phyloP scores from a whole-genome alignment of 345 rosid species.

The Hibiscus mutabilis region DNA sequence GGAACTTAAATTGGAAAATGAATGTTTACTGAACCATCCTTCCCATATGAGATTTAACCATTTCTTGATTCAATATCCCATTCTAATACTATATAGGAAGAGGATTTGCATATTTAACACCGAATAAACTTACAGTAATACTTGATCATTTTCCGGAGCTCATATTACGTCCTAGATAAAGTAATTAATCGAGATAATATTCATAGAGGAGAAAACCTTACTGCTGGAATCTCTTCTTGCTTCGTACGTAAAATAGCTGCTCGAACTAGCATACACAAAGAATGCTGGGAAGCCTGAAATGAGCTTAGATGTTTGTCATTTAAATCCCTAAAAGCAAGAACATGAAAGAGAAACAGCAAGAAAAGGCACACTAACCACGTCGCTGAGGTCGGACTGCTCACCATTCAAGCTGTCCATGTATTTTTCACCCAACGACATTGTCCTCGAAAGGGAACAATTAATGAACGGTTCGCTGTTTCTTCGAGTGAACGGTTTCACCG shows the following conservation, averaged over 20 bases:
- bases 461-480: slow-evolving; percentile 59
- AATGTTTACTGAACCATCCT: not conserved
- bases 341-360: slow-evolving; percentile 9
- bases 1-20: not conserved
- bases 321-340: not conserved
- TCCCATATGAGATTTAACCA: not conserved
- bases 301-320: not conserved
- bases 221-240: slow-evolving; percentile 69
- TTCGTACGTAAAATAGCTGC: slow-evolving; percentile 61
- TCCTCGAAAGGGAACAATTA: slow-evolving; percentile 45
- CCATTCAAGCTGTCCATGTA: slow-evolving; percentile 22
- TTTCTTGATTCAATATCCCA: not conserved
- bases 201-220: slow-evolving; percentile 21
- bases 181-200: not conserved
- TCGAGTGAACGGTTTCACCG: slow-evolving; percentile 47
- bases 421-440: slow-evolving; percentile 33
- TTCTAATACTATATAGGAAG: not conserved
- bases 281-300: slow-evolving; percentile 39
- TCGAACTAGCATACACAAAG: slow-evolving; percentile 54
- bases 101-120: not conserved
- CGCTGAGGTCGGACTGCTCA: slow-evolving; percentile 42
- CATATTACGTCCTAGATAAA: not conserved
- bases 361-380: slow-evolving; percentile 46
- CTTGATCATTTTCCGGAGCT: not conserved
- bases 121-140: not conserved